Percentiles rank a stretch among this genome's conserved stretches.
These are phyloP conservation scores for Jacaranda copaia DNA, from an alignment of 257 asterid genomes.

Conservation along the genomic window DNA sequence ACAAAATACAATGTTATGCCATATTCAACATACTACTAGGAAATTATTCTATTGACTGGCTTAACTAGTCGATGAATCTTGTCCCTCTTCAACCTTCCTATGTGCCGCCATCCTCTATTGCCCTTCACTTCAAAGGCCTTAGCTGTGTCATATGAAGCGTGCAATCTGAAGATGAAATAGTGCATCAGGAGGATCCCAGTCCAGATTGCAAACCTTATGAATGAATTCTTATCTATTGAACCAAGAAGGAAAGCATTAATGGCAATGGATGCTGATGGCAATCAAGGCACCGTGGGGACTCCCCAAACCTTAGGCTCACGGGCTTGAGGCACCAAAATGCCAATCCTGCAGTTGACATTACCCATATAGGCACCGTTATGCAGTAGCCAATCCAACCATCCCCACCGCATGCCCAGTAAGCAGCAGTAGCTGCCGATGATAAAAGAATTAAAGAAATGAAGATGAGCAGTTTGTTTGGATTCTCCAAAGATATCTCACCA, in stretches of 20 bases:
- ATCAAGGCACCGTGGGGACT: constrained; percentile 73
- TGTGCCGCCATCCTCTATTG: constrained; percentile 26
- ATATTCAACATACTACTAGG: not conserved
- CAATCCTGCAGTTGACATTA: constrained; percentile 51
- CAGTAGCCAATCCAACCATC: constrained; percentile 60
- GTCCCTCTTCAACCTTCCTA: constrained; percentile 53
- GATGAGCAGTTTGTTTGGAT: constrained; percentile 55
- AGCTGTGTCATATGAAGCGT: constrained; percentile 72
- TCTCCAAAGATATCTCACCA: constrained; percentile 49
- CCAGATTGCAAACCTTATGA: constrained; percentile 60
- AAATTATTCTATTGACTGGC: constrained; percentile 3
- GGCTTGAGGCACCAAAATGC: constrained; percentile 55
- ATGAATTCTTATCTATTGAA: constrained; percentile 57
- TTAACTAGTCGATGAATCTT: not conserved
- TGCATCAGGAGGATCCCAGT: constrained; percentile 50
- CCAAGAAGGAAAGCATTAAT: constrained; percentile 70
- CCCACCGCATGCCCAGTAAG: constrained; percentile 55
- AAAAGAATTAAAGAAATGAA: constrained; percentile 46
- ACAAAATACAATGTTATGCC: not conserved
- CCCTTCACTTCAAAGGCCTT: constrained; percentile 40
- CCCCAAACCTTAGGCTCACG: constrained; percentile 66
- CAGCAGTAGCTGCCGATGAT: constrained; percentile 56
- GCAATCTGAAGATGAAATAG: constrained; percentile 64
- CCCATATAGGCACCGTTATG: constrained; percentile 58
- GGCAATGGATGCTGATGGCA: constrained; percentile 66